Evolutionary conservation across 164 flowering plant genomes (phyloP).

Genomic region (Stephania japonica): DNA sequence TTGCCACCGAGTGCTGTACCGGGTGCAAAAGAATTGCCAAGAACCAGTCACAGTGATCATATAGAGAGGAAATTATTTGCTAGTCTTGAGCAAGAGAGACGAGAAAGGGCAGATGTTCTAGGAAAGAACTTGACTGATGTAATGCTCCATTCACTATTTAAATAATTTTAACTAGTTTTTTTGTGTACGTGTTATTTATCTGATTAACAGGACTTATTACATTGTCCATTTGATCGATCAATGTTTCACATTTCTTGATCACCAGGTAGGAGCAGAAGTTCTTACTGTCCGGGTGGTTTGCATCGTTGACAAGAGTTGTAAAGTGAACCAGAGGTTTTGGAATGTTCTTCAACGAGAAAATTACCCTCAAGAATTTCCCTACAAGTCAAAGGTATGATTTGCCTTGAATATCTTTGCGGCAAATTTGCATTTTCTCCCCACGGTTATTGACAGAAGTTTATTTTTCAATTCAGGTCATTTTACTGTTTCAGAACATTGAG

Average conservation of each 20-base stretch:
- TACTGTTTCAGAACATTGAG: slow-evolving; percentile 95
- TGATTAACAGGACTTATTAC: too few relatives aligned
- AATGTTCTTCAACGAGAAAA: slow-evolving; percentile 27
- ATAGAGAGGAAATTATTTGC: not conserved
- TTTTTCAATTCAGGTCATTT: slow-evolving; percentile 54
- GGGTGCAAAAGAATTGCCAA: slow-evolving; percentile 28
- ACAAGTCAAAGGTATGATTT: slow-evolving; percentile 80
- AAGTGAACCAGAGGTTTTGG: slow-evolving; percentile 40
- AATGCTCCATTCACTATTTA: not conserved
- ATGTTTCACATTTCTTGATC: not conserved
- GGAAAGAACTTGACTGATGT: not conserved
- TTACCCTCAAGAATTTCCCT: slow-evolving; percentile 75
- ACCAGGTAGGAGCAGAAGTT: slow-evolving; percentile 41
- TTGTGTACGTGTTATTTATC: not conserved
- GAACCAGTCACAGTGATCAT: slow-evolving; percentile 1
- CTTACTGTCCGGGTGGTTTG: slow-evolving; percentile 51
- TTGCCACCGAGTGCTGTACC: slow-evolving; percentile 98
- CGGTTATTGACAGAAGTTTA: not conserved
- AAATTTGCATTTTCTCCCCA: not conserved
- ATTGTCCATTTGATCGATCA: too few relatives aligned
- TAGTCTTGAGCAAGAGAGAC: slow-evolving; percentile 3
- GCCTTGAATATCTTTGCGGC: not conserved
- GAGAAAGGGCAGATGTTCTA: not conserved
- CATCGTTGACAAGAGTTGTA: slow-evolving; percentile 32
- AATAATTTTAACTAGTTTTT: not conserved